Evolutionary conservation across 2,329 filamentous ascomycete genomes (phyloP).

Genomic region (Aureobasidium sp.): DNA sequence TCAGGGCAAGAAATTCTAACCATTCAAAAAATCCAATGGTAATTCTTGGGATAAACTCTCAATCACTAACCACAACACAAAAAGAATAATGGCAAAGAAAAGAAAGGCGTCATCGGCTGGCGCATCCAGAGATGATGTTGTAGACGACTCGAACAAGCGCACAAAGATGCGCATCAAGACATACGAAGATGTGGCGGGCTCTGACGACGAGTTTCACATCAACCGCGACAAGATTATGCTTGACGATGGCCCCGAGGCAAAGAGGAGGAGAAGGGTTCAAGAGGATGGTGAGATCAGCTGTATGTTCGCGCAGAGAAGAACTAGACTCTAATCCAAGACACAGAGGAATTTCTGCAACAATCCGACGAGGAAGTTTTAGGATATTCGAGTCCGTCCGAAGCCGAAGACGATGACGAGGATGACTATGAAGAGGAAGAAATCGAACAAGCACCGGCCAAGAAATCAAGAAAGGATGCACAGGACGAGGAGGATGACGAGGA

Average conservation of each 20-base stretch:
- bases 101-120: constrained; percentile 17
- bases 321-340: constrained; percentile 19
- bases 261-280: constrained; percentile 63
- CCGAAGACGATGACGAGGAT: constrained; percentile 46
- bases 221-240: constrained; percentile 80
- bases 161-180: constrained; percentile 52
- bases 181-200: constrained; percentile 83
- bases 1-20: constrained; percentile 4
- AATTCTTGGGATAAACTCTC: background rate
- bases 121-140: background rate
- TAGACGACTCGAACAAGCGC: constrained; percentile 25
- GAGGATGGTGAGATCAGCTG: constrained; percentile 34
- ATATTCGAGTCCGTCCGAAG: constrained; percentile 36
- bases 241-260: constrained; percentile 71
- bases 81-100: constrained; percentile 20
- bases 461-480: constrained; percentile 20
- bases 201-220: constrained; percentile 87
- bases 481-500: constrained; percentile 49
- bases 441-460: constrained; percentile 25
- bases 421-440: constrained; percentile 41
- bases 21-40: background rate
- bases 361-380: constrained; percentile 59
- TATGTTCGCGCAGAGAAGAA: background rate
- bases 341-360: constrained; percentile 50
- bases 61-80: background rate